Evolutionary conservation across 164 flowering plant genomes (phyloP).

Genomic region (Umbellularia californica): DNA sequence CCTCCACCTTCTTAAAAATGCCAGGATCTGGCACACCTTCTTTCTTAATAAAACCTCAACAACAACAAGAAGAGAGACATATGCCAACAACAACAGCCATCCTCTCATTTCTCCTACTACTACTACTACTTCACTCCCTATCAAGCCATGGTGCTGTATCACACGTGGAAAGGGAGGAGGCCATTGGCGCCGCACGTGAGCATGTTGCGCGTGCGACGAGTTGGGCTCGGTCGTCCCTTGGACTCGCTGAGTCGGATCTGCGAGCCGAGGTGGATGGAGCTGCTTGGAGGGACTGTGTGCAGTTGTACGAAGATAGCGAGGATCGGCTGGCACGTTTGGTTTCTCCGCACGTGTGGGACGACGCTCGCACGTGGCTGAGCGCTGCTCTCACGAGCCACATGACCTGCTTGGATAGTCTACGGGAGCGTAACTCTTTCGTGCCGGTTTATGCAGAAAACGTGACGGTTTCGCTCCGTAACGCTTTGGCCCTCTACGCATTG

Average conservation of each 20-base stretch:
- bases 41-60: not conserved
- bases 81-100: not conserved
- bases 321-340: conserved; percentile 24
- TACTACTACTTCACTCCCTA: not conserved
- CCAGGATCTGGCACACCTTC: not conserved
- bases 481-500: conserved; percentile 32
- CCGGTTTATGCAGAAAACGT: conserved; percentile 24
- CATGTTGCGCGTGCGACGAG: not conserved
- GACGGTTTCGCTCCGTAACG: conserved; percentile 31
- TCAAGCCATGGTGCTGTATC: not conserved
- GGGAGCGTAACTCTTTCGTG: conserved; percentile 17
- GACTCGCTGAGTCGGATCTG: no score
- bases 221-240: not conserved
- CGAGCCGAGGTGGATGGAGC: no score
- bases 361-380: conserved; percentile 50
- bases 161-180: not conserved
- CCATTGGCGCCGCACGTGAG: not conserved
- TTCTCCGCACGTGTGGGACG: conserved; percentile 17
- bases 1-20: not conserved
- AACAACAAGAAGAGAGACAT: not conserved
- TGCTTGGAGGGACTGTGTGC: conserved; percentile 40
- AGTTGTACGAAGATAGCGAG: conserved; percentile 47
- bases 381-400: conserved; percentile 43
- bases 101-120: conserved; percentile 3
- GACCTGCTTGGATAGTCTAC: conserved; percentile 58